phyloP scores from a whole-genome alignment of 1,284 basidiomycete species.

The Trichosporon ovoides region DNA sequence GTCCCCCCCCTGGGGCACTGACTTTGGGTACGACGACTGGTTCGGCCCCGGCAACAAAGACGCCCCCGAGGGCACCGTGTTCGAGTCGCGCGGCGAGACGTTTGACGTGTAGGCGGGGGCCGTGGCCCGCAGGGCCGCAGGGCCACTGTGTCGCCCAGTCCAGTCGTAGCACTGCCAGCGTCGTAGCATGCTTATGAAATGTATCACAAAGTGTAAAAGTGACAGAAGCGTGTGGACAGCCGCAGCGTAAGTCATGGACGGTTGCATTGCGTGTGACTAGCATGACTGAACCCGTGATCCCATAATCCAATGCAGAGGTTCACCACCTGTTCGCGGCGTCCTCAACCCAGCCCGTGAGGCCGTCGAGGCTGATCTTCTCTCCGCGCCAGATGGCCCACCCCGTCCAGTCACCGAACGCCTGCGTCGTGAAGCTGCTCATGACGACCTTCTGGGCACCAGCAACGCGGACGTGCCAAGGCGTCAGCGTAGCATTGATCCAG shows the following conservation, averaged over 20 bases:
- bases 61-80: slow-evolving; percentile 38
- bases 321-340: slow-evolving; percentile 3
- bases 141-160: too few species aligned
- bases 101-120: slow-evolving; percentile 1
- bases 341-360: slow-evolving; percentile 5
- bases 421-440: slow-evolving; percentile 3
- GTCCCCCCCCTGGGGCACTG: slow-evolving; percentile 43
- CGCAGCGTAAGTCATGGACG: too few species aligned
- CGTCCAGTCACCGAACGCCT: slow-evolving; percentile 7
- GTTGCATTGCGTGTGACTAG: too few species aligned
- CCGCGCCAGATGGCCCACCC: not conserved
- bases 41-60: slow-evolving; percentile 44
- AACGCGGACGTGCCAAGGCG: slow-evolving; percentile 5
- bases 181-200: too few species aligned
- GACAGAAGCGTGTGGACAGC: too few species aligned
- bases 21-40: slow-evolving; percentile 44
- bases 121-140: too few species aligned
- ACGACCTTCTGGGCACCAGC: slow-evolving; percentile 1
- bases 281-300: not conserved
- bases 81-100: slow-evolving; percentile 23
- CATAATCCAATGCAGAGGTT: not conserved
- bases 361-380: slow-evolving; percentile 2
- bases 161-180: too few species aligned
- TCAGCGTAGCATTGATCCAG: slow-evolving; percentile 9
- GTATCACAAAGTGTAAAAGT: too few species aligned